A percentile compares a stretch with the other conserved stretches of the same genome.
Evolutionary conservation across 352 stramenopile genomes (phyloP).

Genomic region (Phytophthora megakarya): DNA sequence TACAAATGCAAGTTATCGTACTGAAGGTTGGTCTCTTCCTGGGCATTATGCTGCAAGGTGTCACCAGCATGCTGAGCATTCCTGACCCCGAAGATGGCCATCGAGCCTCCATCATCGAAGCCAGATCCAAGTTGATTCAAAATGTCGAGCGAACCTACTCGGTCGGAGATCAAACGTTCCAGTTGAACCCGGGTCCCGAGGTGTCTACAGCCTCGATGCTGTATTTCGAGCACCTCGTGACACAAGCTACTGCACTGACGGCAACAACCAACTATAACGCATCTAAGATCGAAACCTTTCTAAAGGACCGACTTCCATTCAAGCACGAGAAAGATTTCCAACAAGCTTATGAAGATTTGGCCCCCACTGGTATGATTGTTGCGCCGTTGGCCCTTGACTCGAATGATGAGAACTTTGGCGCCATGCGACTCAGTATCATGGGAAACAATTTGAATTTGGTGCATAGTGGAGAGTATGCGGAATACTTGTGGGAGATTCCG

Average conservation of each 20-base stretch:
- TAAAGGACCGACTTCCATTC: slow-evolving; percentile 26
- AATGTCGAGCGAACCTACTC: slow-evolving; percentile 37
- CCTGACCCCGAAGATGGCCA: slow-evolving; percentile 31
- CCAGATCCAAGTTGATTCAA: slow-evolving; percentile 30
- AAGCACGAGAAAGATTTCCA: slow-evolving; percentile 17
- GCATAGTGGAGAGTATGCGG: slow-evolving; percentile 23
- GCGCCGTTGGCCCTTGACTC: slow-evolving; percentile 34
- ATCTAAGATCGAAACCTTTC: slow-evolving; percentile 27
- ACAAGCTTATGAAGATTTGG: slow-evolving; percentile 32
- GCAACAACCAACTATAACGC: slow-evolving; percentile 30
- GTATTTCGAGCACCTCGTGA: slow-evolving; percentile 34
- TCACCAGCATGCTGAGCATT: slow-evolving; percentile 19
- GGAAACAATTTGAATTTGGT: slow-evolving; percentile 37
- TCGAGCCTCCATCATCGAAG: slow-evolving; percentile 29
- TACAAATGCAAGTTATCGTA: background rate
- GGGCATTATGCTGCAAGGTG: background rate
- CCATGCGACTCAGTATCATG: slow-evolving; percentile 40
- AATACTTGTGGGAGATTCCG: slow-evolving; percentile 20
- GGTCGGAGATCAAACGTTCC: slow-evolving; percentile 30
- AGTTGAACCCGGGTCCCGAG: slow-evolving; percentile 26
- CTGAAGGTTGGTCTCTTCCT: slow-evolving; percentile 10
- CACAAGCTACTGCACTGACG: slow-evolving; percentile 25
- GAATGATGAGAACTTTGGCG: slow-evolving; percentile 46
- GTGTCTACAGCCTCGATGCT: slow-evolving; percentile 33
- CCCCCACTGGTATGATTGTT: slow-evolving; percentile 15